Evolutionary conservation across 202 grass and related monocot genomes (phyloP).

Genomic region (Musa balbisiana): DNA sequence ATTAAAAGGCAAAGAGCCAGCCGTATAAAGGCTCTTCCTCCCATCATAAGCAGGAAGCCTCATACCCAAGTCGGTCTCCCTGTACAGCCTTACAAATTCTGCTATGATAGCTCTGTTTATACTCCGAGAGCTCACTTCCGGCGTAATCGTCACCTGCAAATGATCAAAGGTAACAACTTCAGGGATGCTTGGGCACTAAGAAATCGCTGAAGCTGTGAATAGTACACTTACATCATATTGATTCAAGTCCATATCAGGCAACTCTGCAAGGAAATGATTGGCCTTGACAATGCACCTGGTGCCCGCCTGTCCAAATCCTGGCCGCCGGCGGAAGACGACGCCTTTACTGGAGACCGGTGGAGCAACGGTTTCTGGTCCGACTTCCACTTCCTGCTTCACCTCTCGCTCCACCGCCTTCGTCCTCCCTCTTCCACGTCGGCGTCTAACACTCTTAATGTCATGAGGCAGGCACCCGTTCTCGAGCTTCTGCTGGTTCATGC

Average conservation of each 20-base stretch:
- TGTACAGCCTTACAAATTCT: slow-evolving; percentile 86
- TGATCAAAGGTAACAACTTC: not conserved
- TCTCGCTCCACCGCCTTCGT: slow-evolving; percentile 23
- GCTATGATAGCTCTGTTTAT: slow-evolving; percentile 87
- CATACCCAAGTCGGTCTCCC: slow-evolving; percentile 66
- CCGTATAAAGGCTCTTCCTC: slow-evolving; percentile 94
- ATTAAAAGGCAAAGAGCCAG: slow-evolving; percentile 63
- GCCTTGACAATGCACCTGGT: slow-evolving; percentile 91
- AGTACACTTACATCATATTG: slow-evolving; percentile 77
- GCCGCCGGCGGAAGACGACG: slow-evolving; percentile 56
- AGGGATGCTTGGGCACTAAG: slow-evolving; percentile 12
- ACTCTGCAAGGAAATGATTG: slow-evolving; percentile 94
- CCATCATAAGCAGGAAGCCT: slow-evolving; percentile 95
- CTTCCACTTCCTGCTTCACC: not conserved
- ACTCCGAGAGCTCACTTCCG: slow-evolving; percentile 74
- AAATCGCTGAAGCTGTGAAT: not conserved
- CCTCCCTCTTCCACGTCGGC: slow-evolving; percentile 55
- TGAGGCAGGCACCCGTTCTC: slow-evolving; percentile 34
- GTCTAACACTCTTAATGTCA: slow-evolving; percentile 40
- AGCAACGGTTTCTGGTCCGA: not conserved
- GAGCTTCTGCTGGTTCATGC: slow-evolving; percentile 63
- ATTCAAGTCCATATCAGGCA: slow-evolving; percentile 94
- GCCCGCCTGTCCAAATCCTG: slow-evolving; percentile 82
- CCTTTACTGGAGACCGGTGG: slow-evolving; percentile 69
- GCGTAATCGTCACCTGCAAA: slow-evolving; percentile 79